phyloP scores from a whole-genome alignment of 345 rosid genomes.

The Erysimum cheiranthoides region DNA sequence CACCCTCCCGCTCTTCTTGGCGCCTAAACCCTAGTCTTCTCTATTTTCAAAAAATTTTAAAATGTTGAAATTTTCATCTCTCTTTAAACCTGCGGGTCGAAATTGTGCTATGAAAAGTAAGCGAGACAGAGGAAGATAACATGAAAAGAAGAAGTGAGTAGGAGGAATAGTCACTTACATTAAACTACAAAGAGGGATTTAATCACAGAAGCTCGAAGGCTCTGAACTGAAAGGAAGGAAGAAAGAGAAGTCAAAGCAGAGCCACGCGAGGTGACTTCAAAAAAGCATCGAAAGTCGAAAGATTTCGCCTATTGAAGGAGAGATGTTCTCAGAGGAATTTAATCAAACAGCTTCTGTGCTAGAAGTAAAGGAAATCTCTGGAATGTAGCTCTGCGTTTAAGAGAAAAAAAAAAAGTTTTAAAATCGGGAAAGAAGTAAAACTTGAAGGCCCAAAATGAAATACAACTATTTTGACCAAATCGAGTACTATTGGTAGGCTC shows the following conservation, averaged over 20 bases:
- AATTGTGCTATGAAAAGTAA: neutral
- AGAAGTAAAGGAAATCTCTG: neutral
- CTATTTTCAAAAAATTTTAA: neutral
- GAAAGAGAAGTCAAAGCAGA: neutral
- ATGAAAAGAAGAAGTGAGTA: constrained; percentile 24
- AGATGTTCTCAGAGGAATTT: constrained; percentile 26
- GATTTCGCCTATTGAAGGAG: neutral
- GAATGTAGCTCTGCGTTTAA: no score
- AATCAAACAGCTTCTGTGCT: constrained; percentile 39
- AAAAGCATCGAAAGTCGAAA: constrained; percentile 8
- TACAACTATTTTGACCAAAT: neutral
- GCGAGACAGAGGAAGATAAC: neutral
- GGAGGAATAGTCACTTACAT: neutral
- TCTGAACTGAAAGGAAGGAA: neutral
- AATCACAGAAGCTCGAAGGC: neutral
- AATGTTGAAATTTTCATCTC: neutral
- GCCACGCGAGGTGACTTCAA: neutral
- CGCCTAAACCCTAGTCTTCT: constrained; percentile 23
- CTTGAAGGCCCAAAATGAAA: neutral
- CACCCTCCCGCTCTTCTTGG: constrained; percentile 29
- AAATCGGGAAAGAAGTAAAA: neutral
- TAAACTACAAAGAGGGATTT: neutral
- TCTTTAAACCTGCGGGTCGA: neutral
- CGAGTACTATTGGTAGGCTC: neutral
- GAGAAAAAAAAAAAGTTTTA: neutral